Conservation (phyloP, 257 asterid species). For the Galeopsis tetrahit region DNA sequence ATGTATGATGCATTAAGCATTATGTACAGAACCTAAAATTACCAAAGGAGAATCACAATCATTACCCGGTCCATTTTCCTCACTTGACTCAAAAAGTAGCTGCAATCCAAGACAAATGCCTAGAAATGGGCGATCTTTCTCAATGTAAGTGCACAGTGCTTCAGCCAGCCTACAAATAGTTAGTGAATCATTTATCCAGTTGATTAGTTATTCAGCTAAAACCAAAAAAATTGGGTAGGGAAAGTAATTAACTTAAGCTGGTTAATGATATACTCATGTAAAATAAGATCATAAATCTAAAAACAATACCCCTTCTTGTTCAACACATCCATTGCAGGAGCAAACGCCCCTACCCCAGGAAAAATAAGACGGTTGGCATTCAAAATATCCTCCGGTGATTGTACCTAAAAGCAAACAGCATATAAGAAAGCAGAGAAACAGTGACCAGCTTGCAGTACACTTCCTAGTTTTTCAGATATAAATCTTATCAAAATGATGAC, state of each 20-base stretch:
- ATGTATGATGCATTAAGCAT: neutral
- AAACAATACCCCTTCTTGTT: constrained; percentile 66
- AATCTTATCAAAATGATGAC: neutral
- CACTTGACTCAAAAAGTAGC: constrained; percentile 94
- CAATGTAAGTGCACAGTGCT: constrained; percentile 78
- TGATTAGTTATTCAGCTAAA: constrained; percentile 4
- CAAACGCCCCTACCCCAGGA: constrained; percentile 99
- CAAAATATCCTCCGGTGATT: constrained; percentile 79
- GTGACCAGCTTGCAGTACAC: neutral
- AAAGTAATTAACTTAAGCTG: neutral
- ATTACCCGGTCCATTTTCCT: constrained; percentile 93
- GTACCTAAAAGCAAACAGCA: constrained; percentile 56
- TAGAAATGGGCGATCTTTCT: constrained; percentile 93
- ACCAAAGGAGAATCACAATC: neutral
- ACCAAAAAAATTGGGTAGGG: neutral
- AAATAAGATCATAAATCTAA: neutral
- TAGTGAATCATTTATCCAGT: constrained; percentile 27
- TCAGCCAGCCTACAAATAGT: constrained; percentile 71
- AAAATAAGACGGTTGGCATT: constrained; percentile 84
- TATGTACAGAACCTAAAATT: neutral
- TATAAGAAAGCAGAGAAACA: constrained; percentile 13
- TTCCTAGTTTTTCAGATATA: neutral
- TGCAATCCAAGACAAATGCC: constrained; percentile 99
- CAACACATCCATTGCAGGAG: constrained; percentile 94
- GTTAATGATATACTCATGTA: constrained; percentile 8